Percentiles rank a stretch among this genome's conserved stretches.
Evolutionary conservation across 352 stramenopile genomes (phyloP).

Genomic region (Elongisporangium anandrum): DNA sequence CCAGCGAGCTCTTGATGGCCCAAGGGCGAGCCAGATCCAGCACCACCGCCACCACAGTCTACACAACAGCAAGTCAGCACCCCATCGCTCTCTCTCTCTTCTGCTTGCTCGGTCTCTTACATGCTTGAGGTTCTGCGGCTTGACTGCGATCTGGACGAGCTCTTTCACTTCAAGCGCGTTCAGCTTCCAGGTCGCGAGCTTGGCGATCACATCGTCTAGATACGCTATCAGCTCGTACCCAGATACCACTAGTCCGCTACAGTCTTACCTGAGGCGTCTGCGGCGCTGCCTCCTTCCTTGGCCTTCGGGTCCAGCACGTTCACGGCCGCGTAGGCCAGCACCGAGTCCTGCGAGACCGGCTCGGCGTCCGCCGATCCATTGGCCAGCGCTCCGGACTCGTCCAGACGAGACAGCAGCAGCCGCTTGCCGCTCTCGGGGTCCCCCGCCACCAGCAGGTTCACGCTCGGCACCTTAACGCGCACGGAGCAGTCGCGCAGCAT

Average conservation of each 20-base stretch:
- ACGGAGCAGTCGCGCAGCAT: constrained; percentile 80
- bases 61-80: constrained; percentile 4
- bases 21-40: constrained; percentile 71
- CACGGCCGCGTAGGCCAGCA: constrained; percentile 61
- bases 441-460: constrained; percentile 66
- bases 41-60: constrained; percentile 67
- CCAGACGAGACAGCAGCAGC: constrained; percentile 56
- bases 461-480: constrained; percentile 61
- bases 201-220: constrained; percentile 67
- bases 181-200: constrained; percentile 72
- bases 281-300: constrained; percentile 47
- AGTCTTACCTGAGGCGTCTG: constrained; percentile 30
- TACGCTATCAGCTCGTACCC: neutral
- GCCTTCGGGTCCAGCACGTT: constrained; percentile 62
- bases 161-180: constrained; percentile 67
- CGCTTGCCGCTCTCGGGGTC: constrained; percentile 73
- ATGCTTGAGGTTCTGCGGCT: constrained; percentile 47
- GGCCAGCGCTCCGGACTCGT: constrained; percentile 20
- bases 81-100: constrained; percentile 2
- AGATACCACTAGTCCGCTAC: too few relatives aligned
- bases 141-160: constrained; percentile 64
- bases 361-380: constrained; percentile 18
- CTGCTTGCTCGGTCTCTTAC: constrained; percentile 8
- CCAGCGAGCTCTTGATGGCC: constrained; percentile 78
- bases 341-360: constrained; percentile 23